Evolutionary conservation across 805 yeast genomes (phyloP).

Genomic region (Komagataella phaffii): DNA sequence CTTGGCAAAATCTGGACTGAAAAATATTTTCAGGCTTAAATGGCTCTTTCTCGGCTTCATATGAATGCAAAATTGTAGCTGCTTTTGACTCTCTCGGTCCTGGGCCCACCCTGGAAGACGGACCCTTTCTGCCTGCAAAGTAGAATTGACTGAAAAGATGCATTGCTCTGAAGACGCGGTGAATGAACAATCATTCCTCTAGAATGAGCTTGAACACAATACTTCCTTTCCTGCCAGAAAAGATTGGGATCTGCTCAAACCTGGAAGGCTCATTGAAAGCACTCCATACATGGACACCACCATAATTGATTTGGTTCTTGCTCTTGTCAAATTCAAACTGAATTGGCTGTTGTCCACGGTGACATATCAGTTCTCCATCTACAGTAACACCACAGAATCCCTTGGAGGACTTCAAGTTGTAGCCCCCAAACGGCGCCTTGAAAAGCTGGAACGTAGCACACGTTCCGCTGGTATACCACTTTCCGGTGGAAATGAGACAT

Average conservation of each 20-base stretch:
- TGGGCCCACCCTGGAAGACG: no score
- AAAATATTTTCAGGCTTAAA: no score
- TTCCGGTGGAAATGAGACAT: constrained; percentile 76
- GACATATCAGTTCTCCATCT: constrained; percentile 16
- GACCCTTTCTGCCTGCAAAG: not conserved
- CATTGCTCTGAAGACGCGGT: no score
- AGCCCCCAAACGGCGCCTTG: constrained; percentile 61
- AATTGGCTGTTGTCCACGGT: constrained; percentile 21
- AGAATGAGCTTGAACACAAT: constrained; percentile 24
- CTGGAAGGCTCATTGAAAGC: constrained; percentile 30
- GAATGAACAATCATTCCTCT: constrained; percentile 3
- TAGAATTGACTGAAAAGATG: not conserved
- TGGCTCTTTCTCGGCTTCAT: not conserved
- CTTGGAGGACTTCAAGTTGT: constrained; percentile 48
- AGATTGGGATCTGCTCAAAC: constrained; percentile 32
- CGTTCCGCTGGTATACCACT: constrained; percentile 71
- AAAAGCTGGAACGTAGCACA: constrained; percentile 65
- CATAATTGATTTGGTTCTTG: constrained; percentile 36
- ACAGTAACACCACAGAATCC: constrained; percentile 55
- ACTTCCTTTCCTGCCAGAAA: constrained; percentile 26
- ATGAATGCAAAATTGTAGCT: not conserved
- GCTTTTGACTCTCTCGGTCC: not conserved
- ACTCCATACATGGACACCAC: constrained; percentile 53
- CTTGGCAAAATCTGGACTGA: not conserved
- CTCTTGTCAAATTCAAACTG: constrained; percentile 46